Evolutionary conservation across 805 yeast genomes (phyloP).

Genomic region (Wickerhamomyces pijperi): DNA sequence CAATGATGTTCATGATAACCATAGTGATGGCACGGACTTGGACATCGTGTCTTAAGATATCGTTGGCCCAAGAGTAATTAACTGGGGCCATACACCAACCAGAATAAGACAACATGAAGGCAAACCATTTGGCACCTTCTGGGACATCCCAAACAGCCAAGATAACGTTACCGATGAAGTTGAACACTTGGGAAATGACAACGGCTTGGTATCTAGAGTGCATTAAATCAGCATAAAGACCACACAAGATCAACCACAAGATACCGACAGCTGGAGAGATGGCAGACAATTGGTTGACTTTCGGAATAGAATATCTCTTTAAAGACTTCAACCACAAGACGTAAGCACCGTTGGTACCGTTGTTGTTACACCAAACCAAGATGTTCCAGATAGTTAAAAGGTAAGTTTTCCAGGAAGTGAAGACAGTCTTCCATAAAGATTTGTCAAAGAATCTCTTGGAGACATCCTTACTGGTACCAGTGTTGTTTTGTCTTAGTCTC

Average conservation of each 20-base stretch:
- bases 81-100: constrained; percentile 50
- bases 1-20: constrained; percentile 37
- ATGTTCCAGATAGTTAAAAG: constrained; percentile 40
- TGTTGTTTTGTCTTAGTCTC: constrained; percentile 26
- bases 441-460: constrained; percentile 26
- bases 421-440: constrained; percentile 39
- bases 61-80: constrained; percentile 48
- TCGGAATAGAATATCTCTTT: constrained; percentile 24
- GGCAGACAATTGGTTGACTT: constrained; percentile 32
- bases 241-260: constrained; percentile 4
- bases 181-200: constrained; percentile 32
- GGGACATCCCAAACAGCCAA: constrained; percentile 44
- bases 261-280: constrained; percentile 24
- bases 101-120: constrained; percentile 16
- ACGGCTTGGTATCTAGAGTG: constrained; percentile 28
- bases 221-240: constrained; percentile 22
- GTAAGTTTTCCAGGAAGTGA: constrained; percentile 49
- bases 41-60: constrained; percentile 42
- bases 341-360: constrained; percentile 34
- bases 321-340: constrained; percentile 39
- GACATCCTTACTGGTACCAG: constrained; percentile 16
- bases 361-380: constrained; percentile 43
- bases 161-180: constrained; percentile 34
- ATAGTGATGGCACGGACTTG: constrained; percentile 39
- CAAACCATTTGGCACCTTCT: constrained; percentile 44